phyloP scores from a whole-genome alignment of 768 basidiomycete species.

The Agaricus blazei region DNA sequence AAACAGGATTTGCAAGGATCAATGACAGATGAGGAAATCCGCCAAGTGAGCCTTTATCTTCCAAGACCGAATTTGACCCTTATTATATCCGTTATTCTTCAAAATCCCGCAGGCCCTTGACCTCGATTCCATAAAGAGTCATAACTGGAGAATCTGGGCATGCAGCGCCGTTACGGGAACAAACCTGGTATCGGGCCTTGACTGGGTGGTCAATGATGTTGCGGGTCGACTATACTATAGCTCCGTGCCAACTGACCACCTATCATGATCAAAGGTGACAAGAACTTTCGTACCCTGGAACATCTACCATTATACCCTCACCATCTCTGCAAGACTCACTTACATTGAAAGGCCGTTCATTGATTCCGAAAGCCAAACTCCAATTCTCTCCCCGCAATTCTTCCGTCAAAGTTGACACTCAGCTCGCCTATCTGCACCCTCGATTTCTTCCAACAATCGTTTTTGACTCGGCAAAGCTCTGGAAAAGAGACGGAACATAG shows the following conservation, averaged over 20 bases:
- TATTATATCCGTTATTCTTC: constrained; percentile 5
- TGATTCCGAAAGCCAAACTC: background rate
- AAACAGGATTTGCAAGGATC: constrained; percentile 94
- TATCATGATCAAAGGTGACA: background rate
- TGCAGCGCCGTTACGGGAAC: constrained; percentile 92
- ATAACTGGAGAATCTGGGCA: constrained; percentile 84
- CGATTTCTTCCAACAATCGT: background rate
- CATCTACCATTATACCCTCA: background rate
- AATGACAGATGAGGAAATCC: constrained; percentile 77
- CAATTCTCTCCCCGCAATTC: background rate
- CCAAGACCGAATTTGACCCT: constrained; percentile 7
- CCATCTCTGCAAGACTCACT: constrained; percentile 2
- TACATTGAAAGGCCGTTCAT: background rate
- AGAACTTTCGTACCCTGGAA: constrained; percentile 1
- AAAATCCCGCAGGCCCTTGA: constrained; percentile 59
- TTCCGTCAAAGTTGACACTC: constrained; percentile 3
- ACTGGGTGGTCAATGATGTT: constrained; percentile 91
- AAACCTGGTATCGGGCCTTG: constrained; percentile 78
- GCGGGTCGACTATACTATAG: constrained; percentile 85
- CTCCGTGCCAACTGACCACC: constrained; percentile 28
- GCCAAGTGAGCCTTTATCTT: constrained; percentile 52
- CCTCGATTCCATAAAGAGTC: constrained; percentile 76
- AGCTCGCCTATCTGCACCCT: constrained; percentile 3
- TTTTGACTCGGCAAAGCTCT: background rate
- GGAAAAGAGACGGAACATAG: background rate